Base-by-base conservation (phyloP, 164 flowering plant species). In the Protea cynaroides region DNA sequence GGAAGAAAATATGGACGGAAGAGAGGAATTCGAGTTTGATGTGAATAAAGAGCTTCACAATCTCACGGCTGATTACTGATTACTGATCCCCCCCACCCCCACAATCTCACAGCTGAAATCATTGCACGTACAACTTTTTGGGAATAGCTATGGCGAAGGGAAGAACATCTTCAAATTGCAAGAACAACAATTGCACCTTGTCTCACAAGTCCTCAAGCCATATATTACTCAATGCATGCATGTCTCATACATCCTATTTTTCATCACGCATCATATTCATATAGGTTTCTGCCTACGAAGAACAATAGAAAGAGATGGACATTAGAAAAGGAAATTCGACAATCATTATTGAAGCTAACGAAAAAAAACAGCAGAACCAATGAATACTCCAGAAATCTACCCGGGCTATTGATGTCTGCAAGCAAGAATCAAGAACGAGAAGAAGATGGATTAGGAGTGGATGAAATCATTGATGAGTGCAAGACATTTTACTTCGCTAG, bases 91-190 rank as follows among this genome's bases (percentile, higher is more conserved):
- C n/a, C n/a, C n/a, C n/a, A 87, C 68, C 75, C 87, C 24, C 96
- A 92, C 10, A 96, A 94, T 19, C 82, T 82, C 87, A 82, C 78
- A 86, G 92, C 89, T 89, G 6, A 66, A n/a, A 56, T 81, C 7
- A 74, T 86, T 19, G 78, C 91, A 0, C 74, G 82, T 66, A 81
- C 82, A 23, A 84, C 86, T 25, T n/a, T n/a, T n/a, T n/a, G n/a
- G n/a, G 18, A 84, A 86, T 70, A 83, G 73, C 58, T 83, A 69
- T 61, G 78, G 77, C 49, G 85, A 84, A 56, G 88, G 88, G 15
- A 84, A 78, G 52, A 78, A 70, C 38, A 80, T 86, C 9, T 86
- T 37, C 84, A 51, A 61, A 73, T 11, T 66, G 83, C 40, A 37
- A 37, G 40, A 81, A 60, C 72, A 75, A 22, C 88, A 81, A 59